Evolutionary conservation across 306 rosid genomes (phyloP), one percentile per base, ranked within the genome.

Genomic region (Fagus sylvatica): DNA sequence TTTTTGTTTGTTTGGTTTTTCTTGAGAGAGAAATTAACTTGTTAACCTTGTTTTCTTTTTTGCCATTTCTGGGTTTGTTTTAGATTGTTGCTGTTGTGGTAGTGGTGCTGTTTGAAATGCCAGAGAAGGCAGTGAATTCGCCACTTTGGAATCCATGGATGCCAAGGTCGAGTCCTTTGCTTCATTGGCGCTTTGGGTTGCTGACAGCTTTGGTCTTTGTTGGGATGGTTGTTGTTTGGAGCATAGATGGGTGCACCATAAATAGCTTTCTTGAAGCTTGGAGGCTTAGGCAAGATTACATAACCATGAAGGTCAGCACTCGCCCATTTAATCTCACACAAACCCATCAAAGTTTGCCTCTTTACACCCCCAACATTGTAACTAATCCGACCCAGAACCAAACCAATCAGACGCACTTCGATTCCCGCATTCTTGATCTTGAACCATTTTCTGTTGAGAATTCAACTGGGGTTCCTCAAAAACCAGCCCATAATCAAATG

Each of bases 181-280:
- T 82, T 16, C 89, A 87, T 33, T 91, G 91, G 92, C 93, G 90
- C 32, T 80, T 85, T 67, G 90, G 89, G 76, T 65, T 90, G 7
- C 79, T 93, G 60, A 80, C 96, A 0, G 76, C 84, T 62, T 71
- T 89, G 54, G 88, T 87, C 82, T 74, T 90, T 32, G 80, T 83
- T 59, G 89, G 87, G 72, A 85, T 90, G 87, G 73, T 91, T 7
- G 79, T 79, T 6, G 82, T 91, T 82, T 93, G 96, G 98, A 87
- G 93, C 73, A 46, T 87, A 57, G 93, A 89, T 80, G 96, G 87
- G 4, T 76, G 74, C 78, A 86, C 91, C 72, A 51, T 91, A 53
- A 79, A 74, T 41, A 85, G 57, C 83, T 73, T 89, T 68, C 61
- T 91, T 55, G 78, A 87, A 71, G 79, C 80, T 74, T 91, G 93